Evolutionary conservation across 2,329 filamentous ascomycete species (phyloP).

Genomic region (Botrytis sinoallii): DNA sequence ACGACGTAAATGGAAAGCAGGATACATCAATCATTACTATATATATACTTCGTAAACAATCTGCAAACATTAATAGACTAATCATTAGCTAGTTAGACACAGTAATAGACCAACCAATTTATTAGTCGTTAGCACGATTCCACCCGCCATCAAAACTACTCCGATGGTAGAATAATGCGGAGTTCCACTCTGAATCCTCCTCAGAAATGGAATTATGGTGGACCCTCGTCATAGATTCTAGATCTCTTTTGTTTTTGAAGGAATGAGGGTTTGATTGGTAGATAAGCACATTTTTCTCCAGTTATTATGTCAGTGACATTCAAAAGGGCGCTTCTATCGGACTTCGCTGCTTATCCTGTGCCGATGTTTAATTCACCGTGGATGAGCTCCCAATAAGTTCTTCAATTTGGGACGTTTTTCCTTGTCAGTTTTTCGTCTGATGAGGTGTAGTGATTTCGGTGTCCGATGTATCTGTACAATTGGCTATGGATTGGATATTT

Average conservation of each 20-base stretch:
- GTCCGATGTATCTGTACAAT: not conserved
- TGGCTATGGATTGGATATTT: too few relatives aligned
- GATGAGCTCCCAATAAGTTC: not conserved
- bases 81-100: not conserved
- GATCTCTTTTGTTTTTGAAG: not conserved
- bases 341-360: not conserved
- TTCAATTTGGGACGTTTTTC: not conserved
- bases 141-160: not conserved
- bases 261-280: not conserved
- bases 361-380: not conserved
- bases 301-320: not conserved
- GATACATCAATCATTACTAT: not conserved
- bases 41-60: not conserved
- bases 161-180: not conserved
- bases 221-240: not conserved
- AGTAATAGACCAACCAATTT: not conserved
- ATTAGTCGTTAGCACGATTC: not conserved
- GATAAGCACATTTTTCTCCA: not conserved
- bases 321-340: not conserved
- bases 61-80: not conserved
- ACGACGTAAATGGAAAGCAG: not conserved
- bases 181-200: not conserved
- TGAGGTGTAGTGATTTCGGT: not conserved
- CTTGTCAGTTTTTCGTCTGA: not conserved
- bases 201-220: not conserved